A percentile compares a stretch with the other conserved stretches of the same genome.
phyloP scores from a whole-genome alignment of 2,329 filamentous ascomycete species.

The Capronia coronata region DNA sequence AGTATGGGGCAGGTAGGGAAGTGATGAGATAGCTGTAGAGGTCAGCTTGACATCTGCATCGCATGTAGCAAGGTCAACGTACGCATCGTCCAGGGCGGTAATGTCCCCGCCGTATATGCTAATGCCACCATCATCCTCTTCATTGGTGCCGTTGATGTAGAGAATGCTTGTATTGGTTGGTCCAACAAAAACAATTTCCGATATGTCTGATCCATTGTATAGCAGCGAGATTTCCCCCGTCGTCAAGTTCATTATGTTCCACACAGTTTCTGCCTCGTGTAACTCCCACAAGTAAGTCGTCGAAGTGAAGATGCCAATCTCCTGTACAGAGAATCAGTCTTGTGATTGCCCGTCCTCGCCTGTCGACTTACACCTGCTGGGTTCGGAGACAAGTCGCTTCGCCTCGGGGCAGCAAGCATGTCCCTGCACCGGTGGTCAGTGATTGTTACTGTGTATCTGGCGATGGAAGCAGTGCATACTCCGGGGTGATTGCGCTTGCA shows the following conservation, averaged over 20 bases:
- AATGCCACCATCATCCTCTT: conserved; percentile 36
- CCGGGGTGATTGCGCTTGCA: conserved; percentile 28
- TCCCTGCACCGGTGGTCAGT: conserved; percentile 27
- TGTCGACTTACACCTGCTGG: conserved; percentile 34
- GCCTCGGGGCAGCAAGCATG: conserved; percentile 36
- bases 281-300: conserved; percentile 74
- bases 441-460: background rate
- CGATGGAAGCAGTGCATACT: conserved; percentile 16
- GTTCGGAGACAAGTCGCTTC: conserved; percentile 36
- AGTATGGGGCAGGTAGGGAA: conserved; percentile 35
- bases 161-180: conserved; percentile 53
- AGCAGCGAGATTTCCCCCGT: conserved; percentile 60
- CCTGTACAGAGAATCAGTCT: conserved; percentile 25
- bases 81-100: conserved; percentile 33
- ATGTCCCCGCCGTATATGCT: conserved; percentile 37
- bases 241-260: conserved; percentile 66
- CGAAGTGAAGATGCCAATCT: conserved; percentile 48
- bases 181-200: conserved; percentile 70
- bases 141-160: conserved; percentile 47
- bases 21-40: conserved; percentile 35
- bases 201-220: conserved; percentile 57
- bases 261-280: conserved; percentile 56
- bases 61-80: conserved; percentile 7
- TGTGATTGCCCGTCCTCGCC: background rate
- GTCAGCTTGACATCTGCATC: background rate